Conservation (phyloP, 106 monocot genomes). For the Allium sativum region DNA sequence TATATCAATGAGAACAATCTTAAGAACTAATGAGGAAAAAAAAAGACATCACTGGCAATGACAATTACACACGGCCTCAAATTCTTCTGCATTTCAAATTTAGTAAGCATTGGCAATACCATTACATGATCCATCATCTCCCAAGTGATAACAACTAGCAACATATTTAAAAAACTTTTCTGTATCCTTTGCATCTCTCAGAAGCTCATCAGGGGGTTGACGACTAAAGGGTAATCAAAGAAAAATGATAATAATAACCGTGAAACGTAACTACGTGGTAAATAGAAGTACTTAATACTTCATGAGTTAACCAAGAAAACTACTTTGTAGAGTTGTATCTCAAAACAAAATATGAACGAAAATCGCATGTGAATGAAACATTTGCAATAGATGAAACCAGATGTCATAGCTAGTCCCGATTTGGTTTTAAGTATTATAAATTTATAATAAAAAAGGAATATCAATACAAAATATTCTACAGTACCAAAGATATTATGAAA, state of each 20-base stretch:
- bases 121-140: conserved; percentile 20
- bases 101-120: conserved; percentile 35
- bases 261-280: no score
- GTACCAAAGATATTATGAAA: neutral
- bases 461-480: neutral
- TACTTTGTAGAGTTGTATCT: no score
- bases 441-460: neutral
- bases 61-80: conserved; percentile 64
- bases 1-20: conserved; percentile 6
- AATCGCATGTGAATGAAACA: no score
- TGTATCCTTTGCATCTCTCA: conserved; percentile 72
- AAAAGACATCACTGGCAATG: neutral
- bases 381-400: no score
- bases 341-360: no score
- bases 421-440: neutral
- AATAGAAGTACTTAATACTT: no score
- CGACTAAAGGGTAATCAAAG: conserved; percentile 35
- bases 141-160: conserved; percentile 52
- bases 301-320: no score
- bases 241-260: conserved; percentile 15
- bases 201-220: conserved; percentile 83
- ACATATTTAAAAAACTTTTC: conserved; percentile 76
- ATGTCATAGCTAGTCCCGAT: conserved; percentile 1
- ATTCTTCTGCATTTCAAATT: conserved; percentile 70
- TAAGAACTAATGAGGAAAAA: neutral